These are phyloP conservation scores for Paecilomyces niveus DNA, from an alignment of 2,329 filamentous ascomycete species.

Conservation along the genomic window DNA sequence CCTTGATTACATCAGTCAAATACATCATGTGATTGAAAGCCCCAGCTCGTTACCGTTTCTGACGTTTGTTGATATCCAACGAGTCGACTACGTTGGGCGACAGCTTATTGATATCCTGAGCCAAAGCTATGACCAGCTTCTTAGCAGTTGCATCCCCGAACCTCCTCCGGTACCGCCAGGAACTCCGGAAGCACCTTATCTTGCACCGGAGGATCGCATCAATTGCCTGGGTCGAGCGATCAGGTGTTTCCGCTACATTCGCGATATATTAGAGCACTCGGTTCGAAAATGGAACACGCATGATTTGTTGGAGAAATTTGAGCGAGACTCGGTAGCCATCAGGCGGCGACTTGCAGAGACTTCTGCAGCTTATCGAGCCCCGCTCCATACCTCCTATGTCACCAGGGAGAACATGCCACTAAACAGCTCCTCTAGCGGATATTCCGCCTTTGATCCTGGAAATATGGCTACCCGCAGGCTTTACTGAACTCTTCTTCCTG, in stretches of 20 bases:
- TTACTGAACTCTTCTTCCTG: neutral
- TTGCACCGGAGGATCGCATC: conserved; percentile 24
- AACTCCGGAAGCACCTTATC: conserved; percentile 23
- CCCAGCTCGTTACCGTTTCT: conserved; percentile 59
- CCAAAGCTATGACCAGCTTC: conserved; percentile 43
- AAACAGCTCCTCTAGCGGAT: conserved; percentile 4
- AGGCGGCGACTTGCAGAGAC: conserved; percentile 6
- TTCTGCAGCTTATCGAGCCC: conserved; percentile 1
- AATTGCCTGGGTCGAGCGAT: conserved; percentile 26
- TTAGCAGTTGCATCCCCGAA: conserved; percentile 23
- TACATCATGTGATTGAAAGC: conserved; percentile 60
- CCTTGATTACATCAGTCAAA: conserved; percentile 70
- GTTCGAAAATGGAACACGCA: conserved; percentile 27
- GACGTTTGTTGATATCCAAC: conserved; percentile 80
- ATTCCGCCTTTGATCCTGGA: conserved; percentile 8
- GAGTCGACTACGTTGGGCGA: conserved; percentile 64
- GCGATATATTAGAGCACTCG: conserved; percentile 26
- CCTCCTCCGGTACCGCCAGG: conserved; percentile 22
- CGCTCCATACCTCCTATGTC: conserved; percentile 7
- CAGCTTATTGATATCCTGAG: conserved; percentile 52
- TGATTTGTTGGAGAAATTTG: conserved; percentile 23
- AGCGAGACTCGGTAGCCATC: conserved; percentile 20
- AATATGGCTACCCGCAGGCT: conserved; percentile 4
- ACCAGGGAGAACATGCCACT: conserved; percentile 6
- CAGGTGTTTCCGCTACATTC: conserved; percentile 24